Conservation (phyloP, 371 early-diverging fungal genomes). For the Coemansia sp. region DNA sequence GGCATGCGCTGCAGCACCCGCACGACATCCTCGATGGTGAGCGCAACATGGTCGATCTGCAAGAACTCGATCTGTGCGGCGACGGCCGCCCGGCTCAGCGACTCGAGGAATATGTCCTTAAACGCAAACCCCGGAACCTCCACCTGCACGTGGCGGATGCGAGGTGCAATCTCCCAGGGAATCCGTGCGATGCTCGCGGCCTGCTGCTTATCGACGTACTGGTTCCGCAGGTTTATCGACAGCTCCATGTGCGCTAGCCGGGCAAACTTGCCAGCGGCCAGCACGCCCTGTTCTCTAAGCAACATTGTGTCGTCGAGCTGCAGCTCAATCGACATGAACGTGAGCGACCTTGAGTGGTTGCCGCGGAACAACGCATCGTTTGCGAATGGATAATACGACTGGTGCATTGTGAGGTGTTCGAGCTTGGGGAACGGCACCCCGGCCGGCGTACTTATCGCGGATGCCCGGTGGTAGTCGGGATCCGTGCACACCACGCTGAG, state of each 20-base stretch:
- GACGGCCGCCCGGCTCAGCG: not conserved
- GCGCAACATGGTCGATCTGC: not conserved
- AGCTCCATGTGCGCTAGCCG: not conserved
- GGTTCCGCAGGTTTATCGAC: conserved; percentile 4
- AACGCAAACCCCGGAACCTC: too few species aligned
- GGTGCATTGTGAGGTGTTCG: not conserved
- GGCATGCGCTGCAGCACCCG: conserved; percentile 6
- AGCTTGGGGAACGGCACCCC: conserved; percentile 12
- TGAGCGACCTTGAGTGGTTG: not conserved
- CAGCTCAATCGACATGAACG: conserved; percentile 5
- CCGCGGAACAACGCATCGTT: conserved; percentile 17
- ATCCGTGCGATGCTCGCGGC: not conserved
- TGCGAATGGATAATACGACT: conserved; percentile 20
- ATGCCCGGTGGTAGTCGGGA: too few species aligned
- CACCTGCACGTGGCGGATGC: not conserved
- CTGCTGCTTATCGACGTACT: not conserved
- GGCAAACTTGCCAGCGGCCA: not conserved
- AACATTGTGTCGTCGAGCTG: not conserved
- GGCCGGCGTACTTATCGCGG: not conserved
- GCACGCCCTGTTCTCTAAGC: not conserved
- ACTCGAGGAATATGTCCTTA: too few species aligned
- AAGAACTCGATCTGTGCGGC: not conserved
- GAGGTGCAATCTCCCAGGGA: not conserved
- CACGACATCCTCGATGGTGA: not conserved
- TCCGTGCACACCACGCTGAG: not conserved